phyloP scores from a whole-genome alignment of 495 filamentous ascomycete genomes.

The Amphirosellinia nigrospora region DNA sequence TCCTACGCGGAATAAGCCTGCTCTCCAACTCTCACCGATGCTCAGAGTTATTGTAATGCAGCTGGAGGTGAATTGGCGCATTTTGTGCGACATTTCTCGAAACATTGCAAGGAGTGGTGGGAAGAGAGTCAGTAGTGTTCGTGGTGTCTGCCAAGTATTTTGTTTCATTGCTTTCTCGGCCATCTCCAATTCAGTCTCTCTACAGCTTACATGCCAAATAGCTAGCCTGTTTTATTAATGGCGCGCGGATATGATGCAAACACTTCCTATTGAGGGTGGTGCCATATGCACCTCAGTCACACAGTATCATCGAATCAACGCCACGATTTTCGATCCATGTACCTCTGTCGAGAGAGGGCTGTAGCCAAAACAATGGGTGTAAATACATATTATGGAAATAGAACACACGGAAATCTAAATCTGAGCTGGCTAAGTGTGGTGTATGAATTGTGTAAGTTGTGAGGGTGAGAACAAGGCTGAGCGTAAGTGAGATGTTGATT shows the following conservation, averaged over 20 bases:
- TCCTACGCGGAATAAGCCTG: background rate
- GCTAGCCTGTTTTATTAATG: background rate
- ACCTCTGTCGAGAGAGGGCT: background rate
- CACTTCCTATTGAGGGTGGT: constrained; percentile 13
- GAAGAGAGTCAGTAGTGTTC: no score
- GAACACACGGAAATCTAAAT: no score
- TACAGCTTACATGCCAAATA: background rate
- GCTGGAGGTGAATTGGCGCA: background rate
- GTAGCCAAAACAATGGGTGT: background rate
- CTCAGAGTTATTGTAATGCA: background rate
- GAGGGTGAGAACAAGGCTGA: background rate
- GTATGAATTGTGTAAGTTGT: background rate
- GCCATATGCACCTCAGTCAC: constrained; percentile 8
- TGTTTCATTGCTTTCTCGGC: background rate
- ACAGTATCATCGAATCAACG: constrained; percentile 14
- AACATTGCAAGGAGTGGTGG: background rate
- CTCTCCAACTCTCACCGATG: no score
- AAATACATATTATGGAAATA: background rate
- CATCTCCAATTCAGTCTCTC: background rate
- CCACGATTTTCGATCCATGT: constrained; percentile 2
- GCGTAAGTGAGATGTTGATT: background rate
- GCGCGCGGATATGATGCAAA: background rate
- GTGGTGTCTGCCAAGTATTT: background rate
- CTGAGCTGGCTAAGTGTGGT: background rate
- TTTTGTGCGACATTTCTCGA: background rate